Evolutionary conservation across 768 basidiomycete genomes (phyloP).

Genomic region (Leccinum longicurvipes): DNA sequence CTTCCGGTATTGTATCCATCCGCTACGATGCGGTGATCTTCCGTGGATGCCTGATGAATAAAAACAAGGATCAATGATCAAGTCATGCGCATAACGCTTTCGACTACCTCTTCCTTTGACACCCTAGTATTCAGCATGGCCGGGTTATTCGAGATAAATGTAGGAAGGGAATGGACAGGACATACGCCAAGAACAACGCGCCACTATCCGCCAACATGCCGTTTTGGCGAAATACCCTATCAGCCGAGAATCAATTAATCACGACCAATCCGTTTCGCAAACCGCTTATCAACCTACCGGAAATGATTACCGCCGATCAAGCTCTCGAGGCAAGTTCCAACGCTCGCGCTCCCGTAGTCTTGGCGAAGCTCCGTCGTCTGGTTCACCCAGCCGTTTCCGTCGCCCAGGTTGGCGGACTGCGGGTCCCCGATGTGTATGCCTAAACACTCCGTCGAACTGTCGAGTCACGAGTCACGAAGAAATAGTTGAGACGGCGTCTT

Average conservation of each 20-base stretch:
- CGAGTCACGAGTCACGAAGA: constrained; percentile 2
- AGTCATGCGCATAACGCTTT: background rate
- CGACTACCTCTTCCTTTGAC: constrained; percentile 42
- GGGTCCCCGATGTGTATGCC: constrained; percentile 34
- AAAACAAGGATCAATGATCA: background rate
- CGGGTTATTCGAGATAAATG: background rate
- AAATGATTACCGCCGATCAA: constrained; percentile 46
- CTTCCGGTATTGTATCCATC: constrained; percentile 49
- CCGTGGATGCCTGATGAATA: constrained; percentile 22
- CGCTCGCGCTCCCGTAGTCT: constrained; percentile 33
- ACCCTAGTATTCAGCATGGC: constrained; percentile 30
- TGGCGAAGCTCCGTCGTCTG: constrained; percentile 43
- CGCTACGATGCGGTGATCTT: constrained; percentile 40
- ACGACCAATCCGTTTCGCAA: background rate
- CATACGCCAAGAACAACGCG: constrained; percentile 57
- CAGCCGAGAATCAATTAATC: background rate
- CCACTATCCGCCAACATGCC: constrained; percentile 46
- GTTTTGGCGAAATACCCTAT: constrained; percentile 53
- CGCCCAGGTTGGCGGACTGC: constrained; percentile 43
- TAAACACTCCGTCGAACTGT: constrained; percentile 40
- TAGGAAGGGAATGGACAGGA: background rate
- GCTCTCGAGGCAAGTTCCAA: constrained; percentile 45
- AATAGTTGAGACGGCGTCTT: background rate
- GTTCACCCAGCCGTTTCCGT: constrained; percentile 43
- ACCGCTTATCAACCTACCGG: constrained; percentile 27